phyloP scores from a whole-genome alignment of 768 basidiomycete genomes.

The Mycena metata region DNA sequence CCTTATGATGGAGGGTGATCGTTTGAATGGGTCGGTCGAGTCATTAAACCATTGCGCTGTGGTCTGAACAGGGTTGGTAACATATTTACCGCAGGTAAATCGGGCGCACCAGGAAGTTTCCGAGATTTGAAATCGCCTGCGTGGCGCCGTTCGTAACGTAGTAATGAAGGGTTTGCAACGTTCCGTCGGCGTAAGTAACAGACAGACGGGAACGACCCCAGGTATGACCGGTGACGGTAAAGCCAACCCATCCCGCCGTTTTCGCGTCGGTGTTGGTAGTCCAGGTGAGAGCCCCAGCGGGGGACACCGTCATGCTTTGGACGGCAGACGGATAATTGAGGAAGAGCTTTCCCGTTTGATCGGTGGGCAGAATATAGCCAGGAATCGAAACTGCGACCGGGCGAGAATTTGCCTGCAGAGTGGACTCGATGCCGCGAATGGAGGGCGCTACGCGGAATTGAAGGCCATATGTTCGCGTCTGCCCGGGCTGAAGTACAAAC shows the following conservation, averaged over 20 bases:
- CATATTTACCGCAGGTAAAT: too few species aligned
- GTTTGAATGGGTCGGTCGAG: constrained; percentile 62
- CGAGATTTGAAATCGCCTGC: constrained; percentile 60
- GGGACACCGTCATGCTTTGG: constrained; percentile 58
- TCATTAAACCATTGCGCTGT: constrained; percentile 68
- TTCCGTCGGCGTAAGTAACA: constrained; percentile 64
- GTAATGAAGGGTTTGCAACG: constrained; percentile 67
- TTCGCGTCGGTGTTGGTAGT: constrained; percentile 57
- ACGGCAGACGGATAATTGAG: constrained; percentile 59
- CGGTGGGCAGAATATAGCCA: constrained; percentile 65
- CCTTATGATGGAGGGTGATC: constrained; percentile 42
- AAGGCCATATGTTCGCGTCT: constrained; percentile 67
- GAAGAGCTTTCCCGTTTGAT: constrained; percentile 66
- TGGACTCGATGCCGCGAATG: constrained; percentile 63
- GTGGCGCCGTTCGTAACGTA: constrained; percentile 63
- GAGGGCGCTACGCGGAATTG: constrained; percentile 64
- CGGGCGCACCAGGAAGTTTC: constrained; percentile 56
- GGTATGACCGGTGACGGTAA: constrained; percentile 57
- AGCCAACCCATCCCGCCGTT: constrained; percentile 60
- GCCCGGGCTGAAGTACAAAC: constrained; percentile 57
- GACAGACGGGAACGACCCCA: constrained; percentile 66
- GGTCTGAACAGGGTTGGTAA: constrained; percentile 42
- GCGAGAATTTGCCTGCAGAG: constrained; percentile 54
- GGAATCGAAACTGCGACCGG: constrained; percentile 68
- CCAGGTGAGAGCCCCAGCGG: constrained; percentile 63